Base-by-base conservation (phyloP, 257 asterid species). In the Przewalskia tangutica region DNA sequence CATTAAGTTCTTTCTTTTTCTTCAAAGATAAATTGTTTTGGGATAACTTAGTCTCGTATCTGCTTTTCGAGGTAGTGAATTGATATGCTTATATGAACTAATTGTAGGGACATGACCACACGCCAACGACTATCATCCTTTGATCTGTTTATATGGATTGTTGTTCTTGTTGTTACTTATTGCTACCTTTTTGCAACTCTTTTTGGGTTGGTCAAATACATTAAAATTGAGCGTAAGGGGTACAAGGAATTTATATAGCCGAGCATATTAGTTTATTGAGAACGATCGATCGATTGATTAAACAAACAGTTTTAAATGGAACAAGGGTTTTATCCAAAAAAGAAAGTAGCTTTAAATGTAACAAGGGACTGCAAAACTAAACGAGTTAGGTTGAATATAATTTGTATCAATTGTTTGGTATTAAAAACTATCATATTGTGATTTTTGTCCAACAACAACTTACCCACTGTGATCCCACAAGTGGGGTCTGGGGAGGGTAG, bases 1-100 rank as follows among this genome's bases (percentile, higher is more conserved):
- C 58, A 92, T 97, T 93, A 88, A 79, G 40, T 10, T 27, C 42
- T 80, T 60, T 51, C 20, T 14, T 51, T 70, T 3, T 65, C 73
- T 65, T 65, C 44, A 13, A 34, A 34, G 73, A 34, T 34, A 3
- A 34, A 16, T 9, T 34, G 48, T 65, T 34, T 65, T 10, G n/a
- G 77, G 36, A 8, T 20, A 18, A 10, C 78, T 5, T 70, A 44
- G 5, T 44, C 10, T 18, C 16, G 42, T 2, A 38, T 38, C 42
- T 6, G 20, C 4, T 73, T 48, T 48, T 7, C 7, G 23, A 48
- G 44, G 38, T 73, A 13, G 23, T 48, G 60, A 48, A 73, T 48
- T 20, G 34, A 8, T 40, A 62, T 62, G 68, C 40, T 62, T 62
- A 23, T 62, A 42, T 68, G 55, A 40, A 40, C 54, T 40, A 68